phyloP scores from a whole-genome alignment of 225 moss, liverwort and hornwort genomes.

The Polytrichum commune region DNA sequence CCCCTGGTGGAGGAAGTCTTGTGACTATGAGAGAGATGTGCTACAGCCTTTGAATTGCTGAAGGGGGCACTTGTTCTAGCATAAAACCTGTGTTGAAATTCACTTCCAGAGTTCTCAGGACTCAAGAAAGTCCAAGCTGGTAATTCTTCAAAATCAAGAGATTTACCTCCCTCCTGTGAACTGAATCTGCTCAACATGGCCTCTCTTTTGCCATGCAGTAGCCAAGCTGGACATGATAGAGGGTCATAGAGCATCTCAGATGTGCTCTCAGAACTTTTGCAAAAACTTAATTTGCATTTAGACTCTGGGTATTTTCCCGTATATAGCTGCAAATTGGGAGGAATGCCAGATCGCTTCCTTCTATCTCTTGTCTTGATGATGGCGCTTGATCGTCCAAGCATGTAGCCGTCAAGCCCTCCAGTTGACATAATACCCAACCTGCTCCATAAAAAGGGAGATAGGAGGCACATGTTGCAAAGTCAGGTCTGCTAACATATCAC shows the following conservation, averaged over 20 bases:
- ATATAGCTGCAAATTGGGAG: slow-evolving; percentile 27
- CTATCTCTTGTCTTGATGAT: slow-evolving; percentile 28
- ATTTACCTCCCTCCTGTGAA: slow-evolving; percentile 11
- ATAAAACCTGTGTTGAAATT: slow-evolving; percentile 31
- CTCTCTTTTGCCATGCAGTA: slow-evolving; percentile 41
- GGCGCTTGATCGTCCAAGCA: slow-evolving; percentile 51
- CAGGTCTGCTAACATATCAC: background rate
- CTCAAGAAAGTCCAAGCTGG: slow-evolving; percentile 19
- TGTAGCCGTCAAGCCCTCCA: slow-evolving; percentile 54
- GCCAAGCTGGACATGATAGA: slow-evolving; percentile 32
- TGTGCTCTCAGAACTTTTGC: slow-evolving; percentile 24
- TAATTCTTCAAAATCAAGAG: slow-evolving; percentile 9
- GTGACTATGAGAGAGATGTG: background rate
- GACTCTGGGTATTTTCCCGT: slow-evolving; percentile 65
- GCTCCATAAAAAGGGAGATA: slow-evolving; percentile 15
- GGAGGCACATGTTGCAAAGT: background rate
- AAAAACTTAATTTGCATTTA: slow-evolving; percentile 35
- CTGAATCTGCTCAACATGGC: slow-evolving; percentile 10
- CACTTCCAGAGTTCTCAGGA: slow-evolving; percentile 29
- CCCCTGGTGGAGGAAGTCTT: background rate
- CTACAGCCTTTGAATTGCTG: slow-evolving; percentile 10
- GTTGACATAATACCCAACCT: slow-evolving; percentile 70
- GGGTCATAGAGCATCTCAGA: slow-evolving; percentile 31
- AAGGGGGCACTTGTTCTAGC: slow-evolving; percentile 25
- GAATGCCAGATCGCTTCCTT: slow-evolving; percentile 11